Percentiles rank a stretch among this genome's conserved stretches.
Evolutionary conservation across 371 early-diverging fungal genomes (phyloP).

Genomic region (Batkoa obscura): DNA sequence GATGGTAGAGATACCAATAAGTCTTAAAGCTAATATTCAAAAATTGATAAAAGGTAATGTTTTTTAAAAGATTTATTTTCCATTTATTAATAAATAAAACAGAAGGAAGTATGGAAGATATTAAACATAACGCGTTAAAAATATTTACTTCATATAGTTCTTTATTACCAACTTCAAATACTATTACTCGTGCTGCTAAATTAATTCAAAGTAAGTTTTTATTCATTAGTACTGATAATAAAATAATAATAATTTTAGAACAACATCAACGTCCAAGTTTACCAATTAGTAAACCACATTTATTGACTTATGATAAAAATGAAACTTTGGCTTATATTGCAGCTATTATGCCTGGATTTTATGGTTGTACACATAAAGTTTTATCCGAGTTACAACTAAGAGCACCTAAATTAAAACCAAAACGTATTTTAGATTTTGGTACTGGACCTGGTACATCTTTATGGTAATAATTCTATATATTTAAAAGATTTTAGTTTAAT

Average conservation of each 20-base stretch:
- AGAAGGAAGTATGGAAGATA: conserved; percentile 27
- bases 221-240: neutral
- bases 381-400: conserved; percentile 36
- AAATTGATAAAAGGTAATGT: conserved; percentile 17
- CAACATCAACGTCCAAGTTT: neutral
- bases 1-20: conserved; percentile 32
- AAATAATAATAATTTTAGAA: conserved; percentile 1
- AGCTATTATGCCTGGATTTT: conserved; percentile 39
- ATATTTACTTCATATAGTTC: conserved; percentile 33
- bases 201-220: conserved; percentile 6
- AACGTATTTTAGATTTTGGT: conserved; percentile 58
- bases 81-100: neutral
- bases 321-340: conserved; percentile 62
- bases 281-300: conserved; percentile 26
- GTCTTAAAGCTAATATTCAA: conserved; percentile 24
- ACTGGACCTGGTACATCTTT: conserved; percentile 73
- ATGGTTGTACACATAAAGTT: conserved; percentile 44
- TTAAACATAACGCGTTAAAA: conserved; percentile 43
- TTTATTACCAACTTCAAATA: conserved; percentile 7
- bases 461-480: conserved; percentile 23
- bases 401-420: conserved; percentile 37
- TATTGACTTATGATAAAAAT: conserved; percentile 47
- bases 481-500: neutral
- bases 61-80: neutral
- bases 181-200: no score